Evolutionary conservation across 2,329 filamentous ascomycete genomes (phyloP).

Genomic region (Venturiaceae sp.): DNA sequence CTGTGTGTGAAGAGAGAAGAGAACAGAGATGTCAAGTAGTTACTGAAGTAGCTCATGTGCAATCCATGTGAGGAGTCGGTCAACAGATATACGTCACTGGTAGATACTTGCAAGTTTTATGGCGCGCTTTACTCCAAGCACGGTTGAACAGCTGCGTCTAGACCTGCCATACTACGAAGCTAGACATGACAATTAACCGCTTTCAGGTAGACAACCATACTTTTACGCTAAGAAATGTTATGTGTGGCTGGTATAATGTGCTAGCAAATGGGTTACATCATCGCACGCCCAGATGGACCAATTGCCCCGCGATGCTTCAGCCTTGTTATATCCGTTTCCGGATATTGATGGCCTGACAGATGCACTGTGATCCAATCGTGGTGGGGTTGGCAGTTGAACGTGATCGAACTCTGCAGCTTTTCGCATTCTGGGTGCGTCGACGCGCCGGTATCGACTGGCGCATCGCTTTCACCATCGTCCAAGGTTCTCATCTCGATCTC

Average conservation of each 20-base stretch:
- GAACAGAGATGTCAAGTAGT: neutral
- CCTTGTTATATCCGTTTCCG: neutral
- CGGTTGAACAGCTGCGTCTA: neutral
- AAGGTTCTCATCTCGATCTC: neutral
- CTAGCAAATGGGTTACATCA: constrained; percentile 2
- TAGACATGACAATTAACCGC: neutral
- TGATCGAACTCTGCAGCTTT: neutral
- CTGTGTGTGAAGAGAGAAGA: no score
- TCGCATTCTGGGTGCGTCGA: neutral
- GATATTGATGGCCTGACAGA: neutral
- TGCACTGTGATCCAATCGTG: neutral
- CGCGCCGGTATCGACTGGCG: neutral
- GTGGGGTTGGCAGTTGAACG: neutral
- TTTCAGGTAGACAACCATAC: neutral
- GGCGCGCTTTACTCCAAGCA: neutral
- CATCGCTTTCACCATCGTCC: neutral
- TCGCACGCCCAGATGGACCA: neutral
- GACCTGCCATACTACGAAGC: neutral
- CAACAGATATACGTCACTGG: neutral
- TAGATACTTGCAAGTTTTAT: neutral
- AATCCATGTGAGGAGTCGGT: neutral
- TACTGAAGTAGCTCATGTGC: no score
- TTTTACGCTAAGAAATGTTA: neutral
- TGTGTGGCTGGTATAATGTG: neutral
- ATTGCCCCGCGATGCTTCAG: neutral